phyloP scores from a whole-genome alignment of 371 early-diverging fungal species.

The Coemansia sp. region DNA sequence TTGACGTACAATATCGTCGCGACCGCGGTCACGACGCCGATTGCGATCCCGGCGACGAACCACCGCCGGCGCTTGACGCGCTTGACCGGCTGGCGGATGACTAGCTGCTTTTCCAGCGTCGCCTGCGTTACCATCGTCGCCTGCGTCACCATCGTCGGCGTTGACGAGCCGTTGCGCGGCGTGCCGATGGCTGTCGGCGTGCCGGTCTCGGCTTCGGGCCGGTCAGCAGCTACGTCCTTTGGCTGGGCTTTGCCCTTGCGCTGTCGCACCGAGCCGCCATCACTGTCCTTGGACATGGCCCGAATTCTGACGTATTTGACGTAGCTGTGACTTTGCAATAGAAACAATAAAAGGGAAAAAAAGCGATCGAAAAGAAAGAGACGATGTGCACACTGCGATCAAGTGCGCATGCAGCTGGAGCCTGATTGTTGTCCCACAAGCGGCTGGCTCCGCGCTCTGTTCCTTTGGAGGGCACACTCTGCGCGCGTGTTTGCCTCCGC shows the following conservation, averaged over 20 bases:
- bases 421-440: too few relatives aligned
- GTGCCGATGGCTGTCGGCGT: slow-evolving; percentile 34
- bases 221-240: not conserved
- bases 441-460: too few relatives aligned
- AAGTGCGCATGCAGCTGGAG: too few relatives aligned
- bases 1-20: slow-evolving; percentile 49
- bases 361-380: too few relatives aligned
- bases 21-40: slow-evolving; percentile 56
- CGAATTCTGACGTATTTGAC: too few relatives aligned
- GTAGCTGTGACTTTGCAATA: too few relatives aligned
- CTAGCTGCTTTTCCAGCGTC: slow-evolving; percentile 15
- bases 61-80: slow-evolving; percentile 38
- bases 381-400: too few relatives aligned
- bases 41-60: slow-evolving; percentile 57
- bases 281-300: not conserved
- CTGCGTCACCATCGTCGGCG: slow-evolving; percentile 4
- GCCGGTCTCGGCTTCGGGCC: slow-evolving; percentile 11
- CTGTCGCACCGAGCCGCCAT: not conserved
- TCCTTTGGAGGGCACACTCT: too few relatives aligned
- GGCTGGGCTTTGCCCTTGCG: not conserved
- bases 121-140: slow-evolving; percentile 1
- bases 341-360: too few relatives aligned
- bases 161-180: slow-evolving; percentile 18
- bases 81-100: slow-evolving; percentile 14
- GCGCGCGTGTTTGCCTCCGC: too few relatives aligned